Conservation (phyloP, 2,329 filamentous ascomycete species). For the Monilinia laxa region DNA sequence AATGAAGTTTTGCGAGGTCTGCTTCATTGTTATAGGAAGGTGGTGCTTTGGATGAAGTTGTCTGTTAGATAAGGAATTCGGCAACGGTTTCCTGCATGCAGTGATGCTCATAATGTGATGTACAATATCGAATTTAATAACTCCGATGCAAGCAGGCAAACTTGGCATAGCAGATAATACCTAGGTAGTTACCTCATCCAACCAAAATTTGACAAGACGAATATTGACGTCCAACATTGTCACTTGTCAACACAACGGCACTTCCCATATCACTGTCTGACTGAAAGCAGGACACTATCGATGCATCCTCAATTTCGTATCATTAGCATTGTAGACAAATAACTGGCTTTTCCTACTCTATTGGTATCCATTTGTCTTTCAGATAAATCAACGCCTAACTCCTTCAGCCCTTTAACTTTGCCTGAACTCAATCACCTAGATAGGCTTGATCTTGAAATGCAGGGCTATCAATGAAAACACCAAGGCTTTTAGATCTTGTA, state of each 20-base stretch:
- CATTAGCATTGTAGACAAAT: slow-evolving; percentile 13
- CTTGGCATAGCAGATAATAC: slow-evolving; percentile 6
- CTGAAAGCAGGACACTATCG: not conserved
- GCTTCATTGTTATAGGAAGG: not conserved
- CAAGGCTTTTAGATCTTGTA: slow-evolving; percentile 93
- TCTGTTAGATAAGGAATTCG: not conserved
- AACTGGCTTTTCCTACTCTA: slow-evolving; percentile 25
- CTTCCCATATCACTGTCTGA: not conserved
- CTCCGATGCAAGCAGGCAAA: not conserved
- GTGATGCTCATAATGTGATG: not conserved
- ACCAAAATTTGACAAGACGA: not conserved
- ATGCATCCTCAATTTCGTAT: slow-evolving; percentile 1
- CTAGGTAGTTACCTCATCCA: not conserved
- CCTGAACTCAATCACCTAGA: slow-evolving; percentile 45
- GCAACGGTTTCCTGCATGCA: not conserved
- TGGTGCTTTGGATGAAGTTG: not conserved
- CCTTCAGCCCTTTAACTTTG: slow-evolving; percentile 24
- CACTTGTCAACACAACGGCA: not conserved
- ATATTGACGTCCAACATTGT: not conserved
- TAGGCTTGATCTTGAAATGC: slow-evolving; percentile 94
- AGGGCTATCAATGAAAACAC: slow-evolving; percentile 95
- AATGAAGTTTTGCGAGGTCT: not conserved
- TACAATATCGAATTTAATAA: not conserved
- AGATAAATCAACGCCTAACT: slow-evolving; percentile 35
- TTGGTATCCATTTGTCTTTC: slow-evolving; percentile 38